These are phyloP conservation scores for Plasmodium vinckei DNA, from an alignment of 169 alveolate genomes.

Conservation along the genomic window DNA sequence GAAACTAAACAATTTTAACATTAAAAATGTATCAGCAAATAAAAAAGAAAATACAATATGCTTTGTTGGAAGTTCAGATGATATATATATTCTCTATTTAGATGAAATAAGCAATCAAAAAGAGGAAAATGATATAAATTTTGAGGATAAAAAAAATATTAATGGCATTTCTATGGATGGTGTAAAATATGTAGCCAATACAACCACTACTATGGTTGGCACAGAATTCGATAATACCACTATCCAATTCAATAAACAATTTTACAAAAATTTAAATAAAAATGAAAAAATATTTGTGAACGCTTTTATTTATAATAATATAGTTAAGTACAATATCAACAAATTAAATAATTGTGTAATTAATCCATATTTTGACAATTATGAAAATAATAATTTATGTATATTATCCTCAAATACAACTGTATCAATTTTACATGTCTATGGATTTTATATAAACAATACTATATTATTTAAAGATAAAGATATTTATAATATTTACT, in stretches of 20 bases:
- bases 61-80: conserved; percentile 37
- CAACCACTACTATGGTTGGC: not conserved
- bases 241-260: conserved; percentile 8
- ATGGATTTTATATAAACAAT: conserved; percentile 48
- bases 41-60: conserved; percentile 36
- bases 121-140: not conserved
- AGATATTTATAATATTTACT: conserved; percentile 32
- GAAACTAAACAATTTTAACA: conserved; percentile 6
- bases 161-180: not conserved
- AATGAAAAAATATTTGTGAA: conserved; percentile 17
- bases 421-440: conserved; percentile 48
- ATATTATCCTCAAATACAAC: conserved; percentile 21
- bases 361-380: conserved; percentile 43
- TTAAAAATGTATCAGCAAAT: conserved; percentile 41
- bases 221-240: not conserved
- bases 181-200: not conserved
- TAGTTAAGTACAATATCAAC: conserved; percentile 37
- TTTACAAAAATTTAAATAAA: conserved; percentile 9
- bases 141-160: not conserved
- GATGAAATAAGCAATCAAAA: not conserved
- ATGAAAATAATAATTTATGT: conserved; percentile 51
- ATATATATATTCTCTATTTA: conserved; percentile 24
- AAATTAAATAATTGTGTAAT: conserved; percentile 22
- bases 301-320: conserved; percentile 22
- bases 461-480: conserved; percentile 33